Evolutionary conservation across 192 early-diverging fungal genomes (phyloP).

Genomic region (Coemansia erecta): DNA sequence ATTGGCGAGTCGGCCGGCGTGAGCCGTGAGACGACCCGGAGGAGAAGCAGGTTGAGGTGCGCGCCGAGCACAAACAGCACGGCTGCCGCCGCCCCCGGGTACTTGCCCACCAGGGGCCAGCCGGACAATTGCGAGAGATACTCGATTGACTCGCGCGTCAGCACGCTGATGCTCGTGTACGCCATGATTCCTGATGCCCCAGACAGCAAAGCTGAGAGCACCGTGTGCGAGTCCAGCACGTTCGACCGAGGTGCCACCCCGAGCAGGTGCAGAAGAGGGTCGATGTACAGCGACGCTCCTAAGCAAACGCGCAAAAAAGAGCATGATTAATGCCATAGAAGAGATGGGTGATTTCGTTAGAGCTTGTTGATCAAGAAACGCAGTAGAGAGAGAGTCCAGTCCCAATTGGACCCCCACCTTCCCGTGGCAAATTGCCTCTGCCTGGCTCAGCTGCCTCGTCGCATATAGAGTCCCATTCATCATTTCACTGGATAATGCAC

Average conservation of each 20-base stretch:
- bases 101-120: conserved; percentile 11
- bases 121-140: conserved; percentile 14
- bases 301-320: neutral
- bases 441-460: too few relatives aligned
- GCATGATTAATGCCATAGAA: neutral
- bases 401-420: too few relatives aligned
- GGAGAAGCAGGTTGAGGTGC: conserved; percentile 32
- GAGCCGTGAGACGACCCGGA: conserved; percentile 21
- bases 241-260: conserved; percentile 23
- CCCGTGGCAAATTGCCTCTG: too few relatives aligned
- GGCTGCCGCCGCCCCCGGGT: conserved; percentile 25
- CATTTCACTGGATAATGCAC: too few relatives aligned
- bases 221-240: conserved; percentile 45
- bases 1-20: conserved; percentile 43
- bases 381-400: neutral
- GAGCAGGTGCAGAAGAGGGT: conserved; percentile 37
- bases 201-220: conserved; percentile 39
- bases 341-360: neutral
- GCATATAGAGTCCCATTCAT: too few relatives aligned
- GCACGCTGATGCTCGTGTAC: conserved; percentile 41
- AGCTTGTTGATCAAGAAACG: neutral
- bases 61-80: conserved; percentile 35
- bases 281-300: conserved; percentile 41
- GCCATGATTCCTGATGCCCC: conserved; percentile 47
- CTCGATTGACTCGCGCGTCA: conserved; percentile 37